These are phyloP conservation scores for Skeletonema potamos DNA, from an alignment of 108 stramenopile genomes.

Conservation along the genomic window DNA sequence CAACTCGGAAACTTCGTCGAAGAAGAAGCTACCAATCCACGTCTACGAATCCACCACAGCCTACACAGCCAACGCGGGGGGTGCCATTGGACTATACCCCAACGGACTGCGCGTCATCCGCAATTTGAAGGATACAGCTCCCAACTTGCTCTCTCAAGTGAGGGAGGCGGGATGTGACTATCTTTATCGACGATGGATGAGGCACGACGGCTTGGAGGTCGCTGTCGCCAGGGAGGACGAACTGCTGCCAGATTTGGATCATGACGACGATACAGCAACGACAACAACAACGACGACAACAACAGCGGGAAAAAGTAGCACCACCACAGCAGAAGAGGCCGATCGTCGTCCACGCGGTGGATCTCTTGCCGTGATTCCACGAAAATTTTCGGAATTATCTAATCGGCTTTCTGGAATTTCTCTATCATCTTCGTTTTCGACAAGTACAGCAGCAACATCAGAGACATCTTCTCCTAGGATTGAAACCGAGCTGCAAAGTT, in stretches of 20 bases:
- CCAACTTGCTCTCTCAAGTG: constrained; percentile 32
- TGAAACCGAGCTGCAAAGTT: constrained; percentile 44
- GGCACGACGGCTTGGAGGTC: constrained; percentile 67
- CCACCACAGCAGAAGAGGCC: not conserved
- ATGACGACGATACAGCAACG: not conserved
- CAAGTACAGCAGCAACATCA: no score
- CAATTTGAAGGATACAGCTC: constrained; percentile 28
- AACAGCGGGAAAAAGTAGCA: not conserved
- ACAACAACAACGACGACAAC: not conserved
- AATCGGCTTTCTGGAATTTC: no score
- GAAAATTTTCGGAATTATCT: no score
- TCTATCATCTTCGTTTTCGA: not conserved
- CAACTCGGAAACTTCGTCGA: not conserved
- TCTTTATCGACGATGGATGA: constrained; percentile 57
- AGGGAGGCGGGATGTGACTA: constrained; percentile 58
- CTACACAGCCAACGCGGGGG: constrained; percentile 47
- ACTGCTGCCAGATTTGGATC: constrained; percentile 26
- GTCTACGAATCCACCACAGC: constrained; percentile 43
- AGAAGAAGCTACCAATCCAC: constrained; percentile 29
- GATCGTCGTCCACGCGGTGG: constrained; percentile 30
- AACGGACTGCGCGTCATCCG: constrained; percentile 67
- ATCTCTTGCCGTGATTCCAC: not conserved
- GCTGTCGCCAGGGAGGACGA: constrained; percentile 55
- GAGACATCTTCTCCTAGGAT: not conserved
- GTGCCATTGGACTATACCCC: constrained; percentile 68